Evolutionary conservation across 2,329 filamentous ascomycete species (phyloP).

Genomic region (Thyridium curvatum): DNA sequence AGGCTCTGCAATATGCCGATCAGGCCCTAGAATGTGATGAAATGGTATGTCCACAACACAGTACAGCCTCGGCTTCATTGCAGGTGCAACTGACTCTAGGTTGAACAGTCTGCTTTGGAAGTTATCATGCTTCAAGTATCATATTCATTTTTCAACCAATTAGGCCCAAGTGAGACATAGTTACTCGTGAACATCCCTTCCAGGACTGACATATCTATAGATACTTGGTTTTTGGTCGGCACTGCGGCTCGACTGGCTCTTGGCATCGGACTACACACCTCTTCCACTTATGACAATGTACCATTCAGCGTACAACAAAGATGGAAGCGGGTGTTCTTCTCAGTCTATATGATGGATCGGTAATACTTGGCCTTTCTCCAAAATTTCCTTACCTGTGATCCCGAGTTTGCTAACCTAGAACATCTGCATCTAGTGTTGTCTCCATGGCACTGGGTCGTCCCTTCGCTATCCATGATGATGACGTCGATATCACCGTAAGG

Average conservation of each 20-base stretch:
- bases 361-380: constrained; percentile 6
- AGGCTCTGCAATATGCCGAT: constrained; percentile 34
- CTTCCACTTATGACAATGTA: constrained; percentile 24
- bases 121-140: constrained; percentile 38
- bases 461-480: constrained; percentile 38
- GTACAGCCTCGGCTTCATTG: background rate
- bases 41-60: constrained; percentile 25
- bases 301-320: constrained; percentile 24
- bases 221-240: constrained; percentile 40
- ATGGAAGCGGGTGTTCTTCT: constrained; percentile 37
- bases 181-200: background rate
- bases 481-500: constrained; percentile 31
- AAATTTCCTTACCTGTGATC: background rate
- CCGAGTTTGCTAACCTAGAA: background rate
- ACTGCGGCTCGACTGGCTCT: constrained; percentile 34
- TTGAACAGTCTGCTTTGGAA: constrained; percentile 30
- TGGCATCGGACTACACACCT: constrained; percentile 33
- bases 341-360: constrained; percentile 43
- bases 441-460: constrained; percentile 36
- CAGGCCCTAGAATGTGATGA: constrained; percentile 27
- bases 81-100: background rate
- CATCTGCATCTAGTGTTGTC: constrained; percentile 23
- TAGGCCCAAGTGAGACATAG: constrained; percentile 31
- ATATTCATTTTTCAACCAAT: constrained; percentile 40
- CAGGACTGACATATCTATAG: constrained; percentile 12